Base-by-base conservation (phyloP, 2,329 filamentous ascomycete species). In the Fragosphaeria purpurea region DNA sequence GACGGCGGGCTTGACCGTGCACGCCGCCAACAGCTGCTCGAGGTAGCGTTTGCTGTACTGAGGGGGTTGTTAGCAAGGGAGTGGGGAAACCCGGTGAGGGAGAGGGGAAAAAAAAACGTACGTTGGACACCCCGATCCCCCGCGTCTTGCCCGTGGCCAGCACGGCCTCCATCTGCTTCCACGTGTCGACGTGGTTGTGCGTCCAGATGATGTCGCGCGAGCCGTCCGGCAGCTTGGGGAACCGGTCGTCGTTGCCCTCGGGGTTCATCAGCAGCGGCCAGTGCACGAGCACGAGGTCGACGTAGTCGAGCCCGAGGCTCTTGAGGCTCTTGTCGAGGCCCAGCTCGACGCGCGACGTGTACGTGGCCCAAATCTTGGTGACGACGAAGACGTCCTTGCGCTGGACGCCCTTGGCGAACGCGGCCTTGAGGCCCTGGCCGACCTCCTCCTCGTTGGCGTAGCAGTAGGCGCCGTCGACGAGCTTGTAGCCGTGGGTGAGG, bases 381-480 rank as follows among this genome's bases (percentile, higher is more conserved):
- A 87, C 86, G 53, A 94, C 79, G 69, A 93, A 94, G 55, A 94
- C 69, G 52, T 94, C 86, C 64, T 85, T 79, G 54, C 88, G 79
- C 75, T 83, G 85, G 59, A 86, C 71, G 31, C 86, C 86, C 5
- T 79, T 70, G 32, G 71, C 73, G 61, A 91, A 80, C 34, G 85
- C 87, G 50, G 86, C 82, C 63, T 81, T 79, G 49, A 95, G 76
- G 8, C 85, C 88, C 62, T 82, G 71, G 56, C 88, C 88, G 12
- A 94, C 88, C 65, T 91, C 86, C 45, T 84, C 77, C 68, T 95
- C 88, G 65, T 94, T 90, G 58, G 75, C 82, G 67, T 88, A 88
- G 69, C 82, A 85, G 71, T 85, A 87, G 6, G 85, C 83, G 57
- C 80, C 78, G 68, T 89, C 85, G 59, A 89, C 75, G 56, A 80